phyloP scores from a whole-genome alignment of 176 grass and related monocot species.

The Triticum monococcum region DNA sequence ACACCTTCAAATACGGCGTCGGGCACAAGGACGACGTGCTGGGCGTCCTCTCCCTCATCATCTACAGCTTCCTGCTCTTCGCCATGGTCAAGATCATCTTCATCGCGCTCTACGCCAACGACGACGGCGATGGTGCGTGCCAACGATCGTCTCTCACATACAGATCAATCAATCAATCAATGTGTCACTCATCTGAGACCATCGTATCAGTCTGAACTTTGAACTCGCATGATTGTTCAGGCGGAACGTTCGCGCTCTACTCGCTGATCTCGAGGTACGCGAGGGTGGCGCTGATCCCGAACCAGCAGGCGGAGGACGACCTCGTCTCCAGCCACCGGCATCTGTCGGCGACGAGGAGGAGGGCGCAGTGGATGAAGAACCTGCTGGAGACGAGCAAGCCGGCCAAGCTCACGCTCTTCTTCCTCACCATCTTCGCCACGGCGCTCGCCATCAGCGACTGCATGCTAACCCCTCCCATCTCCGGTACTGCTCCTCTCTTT shows the following conservation, averaged over 20 bases:
- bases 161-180: background rate
- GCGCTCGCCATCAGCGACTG: conserved; percentile 72
- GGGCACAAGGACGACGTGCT: conserved; percentile 41
- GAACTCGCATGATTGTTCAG: conserved; percentile 16
- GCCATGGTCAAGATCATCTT: conserved; percentile 63
- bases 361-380: conserved; percentile 53
- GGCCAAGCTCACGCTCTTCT: conserved; percentile 37
- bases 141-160: background rate
- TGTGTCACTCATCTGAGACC: background rate
- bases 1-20: conserved; percentile 51
- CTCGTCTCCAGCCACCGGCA: conserved; percentile 29
- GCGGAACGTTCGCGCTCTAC: conserved; percentile 75
- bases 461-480: conserved; percentile 60
- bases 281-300: conserved; percentile 54
- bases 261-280: conserved; percentile 66
- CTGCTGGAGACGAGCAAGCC: conserved; percentile 36
- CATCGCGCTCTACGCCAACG: conserved; percentile 65
- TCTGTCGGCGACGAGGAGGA: conserved; percentile 17
- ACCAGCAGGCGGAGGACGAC: conserved; percentile 63
- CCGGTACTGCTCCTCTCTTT: conserved; percentile 27
- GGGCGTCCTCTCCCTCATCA: conserved; percentile 64
- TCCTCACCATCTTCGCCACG: conserved; percentile 59
- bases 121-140: conserved; percentile 58
- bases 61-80: conserved; percentile 63
- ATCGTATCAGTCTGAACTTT: background rate